Evolutionary conservation across 2,329 filamentous ascomycete species (phyloP), one percentile per base, ranked within the genome.

Genomic region (Teratosphaeria pseudoeucalypti): DNA sequence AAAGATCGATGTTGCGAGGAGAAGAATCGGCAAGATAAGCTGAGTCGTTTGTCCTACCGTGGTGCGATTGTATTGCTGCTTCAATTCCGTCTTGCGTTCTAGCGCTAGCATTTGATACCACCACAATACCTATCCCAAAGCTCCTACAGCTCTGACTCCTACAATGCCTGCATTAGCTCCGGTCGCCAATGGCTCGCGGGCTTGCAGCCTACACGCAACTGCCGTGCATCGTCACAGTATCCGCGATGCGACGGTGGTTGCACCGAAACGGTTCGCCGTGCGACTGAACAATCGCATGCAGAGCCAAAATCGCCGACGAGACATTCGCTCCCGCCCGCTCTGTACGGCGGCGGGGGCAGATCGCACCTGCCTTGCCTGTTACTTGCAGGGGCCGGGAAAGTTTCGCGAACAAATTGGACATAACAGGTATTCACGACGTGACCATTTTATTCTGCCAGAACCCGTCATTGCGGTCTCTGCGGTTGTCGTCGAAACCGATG

Each of bases 1-100:
- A 62, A 92, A 92, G 80, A 74, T 92, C 59, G 79, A 81, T 62
- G 83, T 92, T 61, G 88, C 85, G n/a, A 90, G 88, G 77, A 85
- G 85, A 67, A 81, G 88, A 60, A 81, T 86, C 60, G 81, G 79
- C 70, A 88, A 86, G 76, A 84, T 91, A 56, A 69, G 67, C 47
- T 73, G 61, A 67, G 52, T n/a, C 6, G 16, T 19, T 19, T 19
- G 2, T 43, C 37, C 6, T 6, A 14, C n/a, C n/a, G 54, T 52
- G 32, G n/a, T 3, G 23, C 32, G 26, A 23, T 9, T 57, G 11
- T 29, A n/a, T 32, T 49, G 43, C 12, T 29, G 34, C 32, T 27
- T 43, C 53, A 19, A 9, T 19, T 19, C n/a, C 9, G 12, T 34
- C 14, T 37, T 62, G 60, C 58, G 60, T 62, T 62, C 58, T 39